Conservation (phyloP, 2,329 filamentous ascomycete genomes). For the Trichoderma guizhouense region DNA sequence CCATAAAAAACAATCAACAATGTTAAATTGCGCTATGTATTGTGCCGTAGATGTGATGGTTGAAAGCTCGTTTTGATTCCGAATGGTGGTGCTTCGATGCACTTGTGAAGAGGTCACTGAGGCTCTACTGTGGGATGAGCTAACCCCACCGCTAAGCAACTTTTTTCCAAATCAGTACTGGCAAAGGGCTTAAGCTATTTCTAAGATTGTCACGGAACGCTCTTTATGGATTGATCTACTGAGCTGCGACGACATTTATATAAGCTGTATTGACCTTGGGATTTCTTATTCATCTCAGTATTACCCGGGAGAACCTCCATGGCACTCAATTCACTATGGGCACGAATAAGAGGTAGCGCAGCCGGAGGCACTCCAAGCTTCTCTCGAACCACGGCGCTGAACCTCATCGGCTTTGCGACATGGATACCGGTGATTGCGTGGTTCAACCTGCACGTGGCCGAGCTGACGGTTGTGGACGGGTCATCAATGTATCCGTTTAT, state of each 20-base stretch:
- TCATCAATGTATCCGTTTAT: conserved; percentile 75
- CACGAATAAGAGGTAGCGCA: conserved; percentile 26
- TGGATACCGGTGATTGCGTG: conserved; percentile 62
- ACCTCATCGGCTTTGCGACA: conserved; percentile 52
- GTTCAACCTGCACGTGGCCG: conserved; percentile 59
- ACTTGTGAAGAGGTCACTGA: background rate
- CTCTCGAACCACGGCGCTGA: conserved; percentile 38
- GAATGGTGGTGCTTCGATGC: background rate
- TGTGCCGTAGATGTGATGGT: background rate
- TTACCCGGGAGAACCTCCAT: conserved; percentile 24
- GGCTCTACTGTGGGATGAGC: conserved; percentile 12
- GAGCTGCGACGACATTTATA: background rate
- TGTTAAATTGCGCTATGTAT: background rate
- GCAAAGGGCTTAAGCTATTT: background rate
- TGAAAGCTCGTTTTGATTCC: background rate
- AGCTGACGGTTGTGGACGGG: conserved; percentile 56
- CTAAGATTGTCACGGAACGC: background rate
- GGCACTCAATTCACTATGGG: conserved; percentile 38
- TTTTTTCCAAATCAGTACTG: conserved; percentile 1
- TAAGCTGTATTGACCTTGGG: background rate
- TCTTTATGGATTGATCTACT: background rate
- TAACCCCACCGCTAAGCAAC: conserved; percentile 8
- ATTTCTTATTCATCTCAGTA: no score
- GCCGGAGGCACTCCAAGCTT: conserved; percentile 24
- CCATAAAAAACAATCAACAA: conserved; percentile 5